Percentiles rank a stretch among this genome's conserved stretches.
Conservation (phyloP, 208 protist genomes). For the Trypanosoma avium region DNA sequence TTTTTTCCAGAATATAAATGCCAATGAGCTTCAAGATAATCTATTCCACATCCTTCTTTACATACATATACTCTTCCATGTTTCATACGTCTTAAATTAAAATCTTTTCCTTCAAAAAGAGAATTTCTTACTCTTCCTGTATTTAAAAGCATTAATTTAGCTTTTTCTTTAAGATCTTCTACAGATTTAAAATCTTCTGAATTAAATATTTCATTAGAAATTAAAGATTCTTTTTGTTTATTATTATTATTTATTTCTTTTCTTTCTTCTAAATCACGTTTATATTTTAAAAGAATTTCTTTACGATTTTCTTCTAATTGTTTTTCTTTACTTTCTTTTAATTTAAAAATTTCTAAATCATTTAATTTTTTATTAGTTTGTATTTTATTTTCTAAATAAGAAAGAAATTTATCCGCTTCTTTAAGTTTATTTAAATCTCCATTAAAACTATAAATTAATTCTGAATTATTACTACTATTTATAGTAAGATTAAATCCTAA, state of each 20-base stretch:
- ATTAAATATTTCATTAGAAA: constrained; percentile 22
- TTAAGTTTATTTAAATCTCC: constrained; percentile 43
- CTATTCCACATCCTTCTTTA: constrained; percentile 55
- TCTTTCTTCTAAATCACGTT: not conserved
- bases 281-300: constrained; percentile 22
- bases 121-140: constrained; percentile 72
- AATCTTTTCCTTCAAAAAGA: constrained; percentile 76
- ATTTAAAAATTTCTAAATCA: constrained; percentile 2
- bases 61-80: constrained; percentile 77
- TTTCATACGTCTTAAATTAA: constrained; percentile 59
- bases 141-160: constrained; percentile 65
- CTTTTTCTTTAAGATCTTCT: constrained; percentile 35
- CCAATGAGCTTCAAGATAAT: constrained; percentile 83
- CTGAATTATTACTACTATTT: constrained; percentile 22
- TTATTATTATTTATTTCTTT: not conserved
- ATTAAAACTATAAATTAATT: constrained; percentile 41
- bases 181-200: constrained; percentile 47
- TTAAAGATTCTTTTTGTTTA: not conserved
- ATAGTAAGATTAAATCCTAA: constrained; percentile 44
- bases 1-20: constrained; percentile 71
- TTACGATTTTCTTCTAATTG: constrained; percentile 8
- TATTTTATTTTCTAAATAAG: constrained; percentile 45
- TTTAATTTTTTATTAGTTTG: constrained; percentile 20
- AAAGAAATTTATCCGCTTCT: constrained; percentile 42
- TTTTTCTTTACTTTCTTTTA: not conserved